Evolutionary conservation across 164 flowering plant species (phyloP).

Genomic region (Vitis rotundifolia): DNA sequence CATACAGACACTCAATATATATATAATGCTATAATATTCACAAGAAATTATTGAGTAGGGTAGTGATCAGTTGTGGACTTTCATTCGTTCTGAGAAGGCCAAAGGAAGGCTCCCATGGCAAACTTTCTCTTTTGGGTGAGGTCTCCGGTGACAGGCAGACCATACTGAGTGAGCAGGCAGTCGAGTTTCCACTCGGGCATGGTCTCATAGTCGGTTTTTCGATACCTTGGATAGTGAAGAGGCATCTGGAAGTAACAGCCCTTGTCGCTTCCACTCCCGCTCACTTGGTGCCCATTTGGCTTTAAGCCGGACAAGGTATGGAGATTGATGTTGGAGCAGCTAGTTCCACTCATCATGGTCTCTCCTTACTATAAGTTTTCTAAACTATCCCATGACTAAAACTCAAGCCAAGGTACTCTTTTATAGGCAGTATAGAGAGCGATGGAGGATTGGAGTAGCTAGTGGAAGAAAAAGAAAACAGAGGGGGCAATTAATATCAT

Average conservation of each 20-base stretch:
- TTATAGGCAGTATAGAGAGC: conserved; percentile 1
- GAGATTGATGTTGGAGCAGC: neutral
- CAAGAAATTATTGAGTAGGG: too few relatives aligned
- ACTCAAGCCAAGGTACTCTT: neutral
- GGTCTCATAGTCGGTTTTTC: conserved; percentile 28
- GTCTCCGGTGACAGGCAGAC: conserved; percentile 31
- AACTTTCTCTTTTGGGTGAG: conserved; percentile 37
- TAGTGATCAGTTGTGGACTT: neutral
- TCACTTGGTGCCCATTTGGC: conserved; percentile 13
- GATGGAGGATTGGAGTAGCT: neutral
- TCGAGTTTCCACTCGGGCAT: conserved; percentile 47
- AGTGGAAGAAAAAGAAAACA: neutral
- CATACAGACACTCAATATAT: neutral
- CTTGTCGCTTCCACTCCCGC: neutral
- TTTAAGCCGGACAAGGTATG: neutral
- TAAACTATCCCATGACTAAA: too few relatives aligned
- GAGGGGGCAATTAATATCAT: conserved; percentile 1
- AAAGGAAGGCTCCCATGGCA: conserved; percentile 44
- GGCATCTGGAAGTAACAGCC: conserved; percentile 35
- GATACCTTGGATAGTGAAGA: conserved; percentile 37
- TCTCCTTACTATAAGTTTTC: too few relatives aligned
- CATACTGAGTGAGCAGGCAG: conserved; percentile 29
- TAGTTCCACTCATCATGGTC: conserved; percentile 8
- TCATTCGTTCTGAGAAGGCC: conserved; percentile 25
- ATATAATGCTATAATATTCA: neutral